Percentiles rank a stretch among this genome's conserved stretches.
Conservation (phyloP, 140 eudicot genomes). For the Anethum foeniculum region DNA sequence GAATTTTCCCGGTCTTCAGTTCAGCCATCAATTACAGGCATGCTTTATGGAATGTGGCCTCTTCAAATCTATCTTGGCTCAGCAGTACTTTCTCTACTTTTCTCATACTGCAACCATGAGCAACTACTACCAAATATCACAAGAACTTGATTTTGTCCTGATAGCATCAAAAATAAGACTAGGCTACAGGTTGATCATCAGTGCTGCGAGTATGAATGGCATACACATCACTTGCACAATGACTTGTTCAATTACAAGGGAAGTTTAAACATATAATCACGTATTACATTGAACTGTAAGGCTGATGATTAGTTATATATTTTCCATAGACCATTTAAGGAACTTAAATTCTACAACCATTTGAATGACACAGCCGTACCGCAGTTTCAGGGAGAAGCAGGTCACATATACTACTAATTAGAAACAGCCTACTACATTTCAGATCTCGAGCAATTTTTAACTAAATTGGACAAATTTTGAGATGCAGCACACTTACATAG, state of each 20-base stretch:
- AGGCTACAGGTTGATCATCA: background rate
- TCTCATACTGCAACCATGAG: background rate
- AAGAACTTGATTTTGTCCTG: background rate
- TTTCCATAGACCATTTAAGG: background rate
- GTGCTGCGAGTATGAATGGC: background rate
- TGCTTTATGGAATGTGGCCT: background rate
- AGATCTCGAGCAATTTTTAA: background rate
- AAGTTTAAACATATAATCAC: background rate
- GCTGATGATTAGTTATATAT: background rate
- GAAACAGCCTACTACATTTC: background rate
- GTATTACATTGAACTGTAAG: background rate
- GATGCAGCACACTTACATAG: background rate
- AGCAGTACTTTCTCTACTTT: background rate
- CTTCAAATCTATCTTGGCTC: too few species aligned
- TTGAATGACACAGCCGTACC: background rate
- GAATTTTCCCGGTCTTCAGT: background rate
- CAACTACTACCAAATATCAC: background rate
- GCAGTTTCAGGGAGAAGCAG: background rate
- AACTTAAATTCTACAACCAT: background rate
- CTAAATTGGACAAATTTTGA: background rate
- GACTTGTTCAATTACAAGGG: background rate
- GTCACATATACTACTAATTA: background rate
- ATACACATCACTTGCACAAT: background rate
- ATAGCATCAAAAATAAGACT: background rate
- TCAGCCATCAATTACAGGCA: background rate